Evolutionary conservation across 345 rosid genomes (phyloP).

Genomic region (Moricandia moricandioides): DNA sequence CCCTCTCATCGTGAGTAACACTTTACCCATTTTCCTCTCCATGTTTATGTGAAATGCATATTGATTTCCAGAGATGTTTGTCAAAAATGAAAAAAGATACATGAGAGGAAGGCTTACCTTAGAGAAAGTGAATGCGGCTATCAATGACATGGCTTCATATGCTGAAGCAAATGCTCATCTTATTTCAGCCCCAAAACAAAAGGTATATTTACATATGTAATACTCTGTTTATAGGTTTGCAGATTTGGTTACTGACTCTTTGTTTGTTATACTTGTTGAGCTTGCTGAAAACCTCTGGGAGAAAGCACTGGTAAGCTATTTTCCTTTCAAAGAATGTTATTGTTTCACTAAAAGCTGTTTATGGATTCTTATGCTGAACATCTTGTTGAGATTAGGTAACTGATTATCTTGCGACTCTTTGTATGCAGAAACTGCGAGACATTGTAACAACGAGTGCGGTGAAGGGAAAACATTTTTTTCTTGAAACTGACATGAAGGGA

Average conservation of each 20-base stretch:
- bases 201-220: slow-evolving; percentile 43
- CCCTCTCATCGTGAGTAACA: slow-evolving; percentile 63
- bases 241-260: slow-evolving; percentile 4
- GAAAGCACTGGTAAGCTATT: slow-evolving; percentile 72
- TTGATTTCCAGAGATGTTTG: neutral
- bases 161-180: slow-evolving; percentile 86
- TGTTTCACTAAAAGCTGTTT: neutral
- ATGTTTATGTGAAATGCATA: neutral
- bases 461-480: slow-evolving; percentile 82
- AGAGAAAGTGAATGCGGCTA: slow-evolving; percentile 90
- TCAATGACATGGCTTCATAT: slow-evolving; percentile 80
- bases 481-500: slow-evolving; percentile 83
- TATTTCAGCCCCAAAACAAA: slow-evolving; percentile 74
- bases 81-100: slow-evolving; percentile 47
- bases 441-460: slow-evolving; percentile 56
- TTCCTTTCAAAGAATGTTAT: neutral
- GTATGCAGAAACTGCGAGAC: slow-evolving; percentile 72
- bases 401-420: neutral
- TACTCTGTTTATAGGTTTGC: neutral
- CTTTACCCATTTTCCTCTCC: too few species aligned
- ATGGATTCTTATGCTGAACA: neutral
- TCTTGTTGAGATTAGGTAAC: neutral
- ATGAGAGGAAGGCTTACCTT: slow-evolving; percentile 95
- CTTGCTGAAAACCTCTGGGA: slow-evolving; percentile 88
- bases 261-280: slow-evolving; percentile 41